Conservation (phyloP, 345 rosid genomes). For the Hevea brasiliensis region DNA sequence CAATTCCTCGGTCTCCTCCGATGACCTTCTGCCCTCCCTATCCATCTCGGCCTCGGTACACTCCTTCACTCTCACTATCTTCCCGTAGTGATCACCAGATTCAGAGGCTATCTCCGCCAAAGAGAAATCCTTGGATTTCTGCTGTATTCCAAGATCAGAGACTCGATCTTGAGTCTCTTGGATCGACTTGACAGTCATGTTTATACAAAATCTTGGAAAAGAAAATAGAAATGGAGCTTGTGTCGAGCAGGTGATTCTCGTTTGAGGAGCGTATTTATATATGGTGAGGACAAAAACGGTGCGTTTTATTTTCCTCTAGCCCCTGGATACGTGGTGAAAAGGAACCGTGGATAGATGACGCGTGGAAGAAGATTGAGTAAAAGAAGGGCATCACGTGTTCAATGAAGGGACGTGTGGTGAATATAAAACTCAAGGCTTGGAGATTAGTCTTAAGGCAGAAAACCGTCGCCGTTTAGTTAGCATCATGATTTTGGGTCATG, state of each 20-base stretch:
- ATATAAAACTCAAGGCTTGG: background rate
- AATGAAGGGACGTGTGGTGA: background rate
- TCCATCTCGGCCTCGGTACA: background rate
- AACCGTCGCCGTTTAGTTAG: constrained; percentile 11
- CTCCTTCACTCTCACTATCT: background rate
- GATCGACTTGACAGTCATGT: constrained; percentile 8
- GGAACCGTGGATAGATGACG: background rate
- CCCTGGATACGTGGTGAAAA: too few relatives aligned
- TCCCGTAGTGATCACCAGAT: background rate
- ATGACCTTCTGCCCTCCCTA: constrained; percentile 45
- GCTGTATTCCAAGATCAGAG: background rate
- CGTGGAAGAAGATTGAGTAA: background rate
- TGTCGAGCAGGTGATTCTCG: background rate
- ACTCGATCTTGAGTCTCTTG: constrained; percentile 9
- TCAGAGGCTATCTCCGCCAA: background rate
- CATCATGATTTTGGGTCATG: background rate
- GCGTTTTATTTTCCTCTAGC: too few relatives aligned
- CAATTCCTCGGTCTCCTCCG: constrained; percentile 54
- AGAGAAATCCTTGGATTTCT: constrained; percentile 2
- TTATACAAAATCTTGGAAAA: too few relatives aligned
- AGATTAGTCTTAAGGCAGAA: background rate
- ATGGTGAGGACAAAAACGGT: background rate
- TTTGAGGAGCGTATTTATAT: background rate
- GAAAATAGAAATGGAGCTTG: background rate
- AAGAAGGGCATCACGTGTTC: constrained; percentile 2